Evolutionary conservation across 495 filamentous ascomycete species (phyloP), one percentile per base, ranked within the genome.

Genomic region (Tuber umbilicatum): DNA sequence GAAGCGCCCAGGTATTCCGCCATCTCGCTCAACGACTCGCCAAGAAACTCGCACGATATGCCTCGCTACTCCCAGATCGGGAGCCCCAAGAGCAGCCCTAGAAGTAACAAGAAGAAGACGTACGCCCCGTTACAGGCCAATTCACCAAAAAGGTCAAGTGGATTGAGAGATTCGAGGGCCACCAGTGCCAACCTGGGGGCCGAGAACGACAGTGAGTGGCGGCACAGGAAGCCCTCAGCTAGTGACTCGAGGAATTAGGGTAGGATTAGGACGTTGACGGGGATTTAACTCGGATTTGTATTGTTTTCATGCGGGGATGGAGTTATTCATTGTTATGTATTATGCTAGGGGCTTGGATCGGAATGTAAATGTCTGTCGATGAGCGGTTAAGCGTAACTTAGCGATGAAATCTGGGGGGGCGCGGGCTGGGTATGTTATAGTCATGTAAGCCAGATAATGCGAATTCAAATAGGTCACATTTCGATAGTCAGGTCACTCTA

Each of bases 321-420:
- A 64, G 55, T 64, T 35, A 64, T 64, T 64, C 35, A 14, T 64
- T 64, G 27, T 64, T 64, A 64, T 64, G 55, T 64, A 35, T 60
- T 64, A 35, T 16, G 55, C 55, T 2, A 64, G 55, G 55, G 55
- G 55, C 55, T 35, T 35, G 55, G 31, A 16, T 35, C 12, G 27
- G 55, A 31, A 64, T 64, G 27, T 31, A 64, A 35, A 64, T 64
- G 55, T 64, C 27, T 64, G 27, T 5, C 19, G 55, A 64, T 35
- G 27, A 64, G 31, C 5, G 2, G 55, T 35, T 19, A 35, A 35
- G 27, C 55, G 35, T 64, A 14, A 19, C 27, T 35, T 31, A 31
- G 35, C 14, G 55, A 14, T 64, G 55, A 64, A 64, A 64, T 64
- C 16, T 64, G 12, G 55, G 5, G 12, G 27, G 3, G 10, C 9